A percentile compares a stretch with the other conserved stretches of the same genome.
phyloP scores from a whole-genome alignment of 257 asterid genomes.

The Lithospermum erythrorhizon region DNA sequence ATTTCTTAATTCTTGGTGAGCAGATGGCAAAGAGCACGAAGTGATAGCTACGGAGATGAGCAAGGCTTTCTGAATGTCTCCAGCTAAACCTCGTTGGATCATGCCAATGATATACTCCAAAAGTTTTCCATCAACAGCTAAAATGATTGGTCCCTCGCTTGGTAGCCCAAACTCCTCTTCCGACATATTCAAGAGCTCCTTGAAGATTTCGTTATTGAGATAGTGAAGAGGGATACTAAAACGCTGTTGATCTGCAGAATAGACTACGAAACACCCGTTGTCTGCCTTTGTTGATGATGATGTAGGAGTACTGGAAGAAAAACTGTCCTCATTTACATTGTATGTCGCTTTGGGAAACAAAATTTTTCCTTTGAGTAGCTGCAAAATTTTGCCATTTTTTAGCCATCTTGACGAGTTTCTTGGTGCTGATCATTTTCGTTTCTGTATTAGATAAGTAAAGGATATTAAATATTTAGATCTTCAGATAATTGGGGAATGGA shows the following conservation, averaged over 20 bases:
- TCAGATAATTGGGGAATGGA: neutral
- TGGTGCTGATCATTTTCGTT: constrained; percentile 5
- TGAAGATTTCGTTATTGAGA: constrained; percentile 7
- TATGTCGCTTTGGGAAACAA: constrained; percentile 2
- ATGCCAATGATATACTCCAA: constrained; percentile 15
- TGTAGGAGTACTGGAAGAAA: neutral
- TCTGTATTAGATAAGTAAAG: neutral
- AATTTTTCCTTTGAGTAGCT: constrained; percentile 11
- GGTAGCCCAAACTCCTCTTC: constrained; percentile 21
- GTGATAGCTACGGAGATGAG: constrained; percentile 6
- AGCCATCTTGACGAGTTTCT: constrained; percentile 7
- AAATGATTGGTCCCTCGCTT: constrained; percentile 20
- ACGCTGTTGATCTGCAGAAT: constrained; percentile 1
- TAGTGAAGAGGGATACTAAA: constrained; percentile 14
- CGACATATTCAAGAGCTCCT: constrained; percentile 15
- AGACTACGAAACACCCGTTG: constrained; percentile 12
- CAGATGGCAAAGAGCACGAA: constrained; percentile 11
- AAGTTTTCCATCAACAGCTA: constrained; percentile 19
- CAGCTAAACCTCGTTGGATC: constrained; percentile 13
- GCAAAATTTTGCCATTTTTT: constrained; percentile 15
- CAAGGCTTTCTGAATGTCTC: constrained; percentile 16
- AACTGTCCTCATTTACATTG: neutral
- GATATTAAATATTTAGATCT: neutral
- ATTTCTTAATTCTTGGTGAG: constrained; percentile 5
- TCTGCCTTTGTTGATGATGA: neutral